Base-by-base conservation (phyloP, 2,329 filamentous ascomycete species). In the Ceratocystis cacaofunesta region DNA sequence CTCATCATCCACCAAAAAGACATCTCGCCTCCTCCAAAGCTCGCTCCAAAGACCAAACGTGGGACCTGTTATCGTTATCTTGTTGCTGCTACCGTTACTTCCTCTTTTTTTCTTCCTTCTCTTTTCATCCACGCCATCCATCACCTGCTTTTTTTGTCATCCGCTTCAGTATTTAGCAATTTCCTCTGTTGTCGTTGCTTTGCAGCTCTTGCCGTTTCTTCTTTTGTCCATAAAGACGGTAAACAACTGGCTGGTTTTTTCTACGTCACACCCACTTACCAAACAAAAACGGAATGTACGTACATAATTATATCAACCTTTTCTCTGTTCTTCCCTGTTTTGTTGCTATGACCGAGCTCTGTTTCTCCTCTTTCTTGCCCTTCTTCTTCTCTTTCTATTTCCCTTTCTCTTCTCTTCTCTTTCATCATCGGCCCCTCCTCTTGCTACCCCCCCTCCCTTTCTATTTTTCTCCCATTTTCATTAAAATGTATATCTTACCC, bases 401-500 rank as follows among this genome's bases (percentile, higher is more conserved):
- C 57, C 41, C n/a, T 32, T 28, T 19, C 28, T 19, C 43, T 15
- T 43, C 19, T 44, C n/a, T 28, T 55, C 50, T 28, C 19, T 19
- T 55, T 55, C 50, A 19, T 28, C 50, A 17, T 30, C 41, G 8
- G 7, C 41, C 22, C 17, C 32, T 25, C 36, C 4, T 46, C 19
- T 25, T 46, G 8, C 2, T 25, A 10, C 43, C 32, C 30, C 28
- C 19, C 25, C 50, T 19, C 22, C 25, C 50, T 8, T 15, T 28
- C 52, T 17, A 15, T 57, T 30, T 58, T 30, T 32, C 61, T 28
- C 61, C 5, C 61, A 17, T 50, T 25, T 43, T 36, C 36, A 7
- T 46, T 8, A 19, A 58, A 43, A 46, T 52, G 28, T 46, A 63
- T 63, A 43, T 50, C 30, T 63, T 63, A 63, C 25, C 43, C 48